Conservation (phyloP, 1,139 yeast species). For the Blastobotrys serpentis region DNA sequence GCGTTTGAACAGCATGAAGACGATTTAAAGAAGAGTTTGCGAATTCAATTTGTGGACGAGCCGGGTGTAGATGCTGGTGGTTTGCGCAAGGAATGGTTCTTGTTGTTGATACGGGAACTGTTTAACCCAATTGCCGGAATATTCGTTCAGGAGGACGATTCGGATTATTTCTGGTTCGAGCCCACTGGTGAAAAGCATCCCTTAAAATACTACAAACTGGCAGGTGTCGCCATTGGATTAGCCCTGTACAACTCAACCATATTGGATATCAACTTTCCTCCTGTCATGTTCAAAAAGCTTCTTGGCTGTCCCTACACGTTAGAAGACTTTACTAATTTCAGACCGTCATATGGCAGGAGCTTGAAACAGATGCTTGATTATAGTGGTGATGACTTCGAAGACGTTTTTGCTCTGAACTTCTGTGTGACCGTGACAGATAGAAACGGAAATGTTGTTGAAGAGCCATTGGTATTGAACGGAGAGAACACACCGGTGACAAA, state of each 20-base stretch:
- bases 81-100: conserved; percentile 87
- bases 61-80: conserved; percentile 98
- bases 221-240: conserved; percentile 83
- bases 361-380: conserved; percentile 54
- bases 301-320: conserved; percentile 55
- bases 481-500: conserved; percentile 50
- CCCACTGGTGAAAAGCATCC: conserved; percentile 40
- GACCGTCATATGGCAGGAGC: conserved; percentile 64
- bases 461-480: conserved; percentile 61
- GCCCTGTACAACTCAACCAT: conserved; percentile 91
- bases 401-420: conserved; percentile 49
- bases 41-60: conserved; percentile 78
- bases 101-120: conserved; percentile 63
- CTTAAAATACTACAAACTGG: conserved; percentile 60
- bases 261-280: conserved; percentile 74
- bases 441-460: conserved; percentile 27
- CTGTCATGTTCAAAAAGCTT: conserved; percentile 71
- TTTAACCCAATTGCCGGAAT: conserved; percentile 56
- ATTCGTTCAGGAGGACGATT: conserved; percentile 58
- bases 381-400: conserved; percentile 46
- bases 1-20: conserved; percentile 56
- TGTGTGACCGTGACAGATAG: conserved; percentile 40
- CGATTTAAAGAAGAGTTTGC: conserved; percentile 70
- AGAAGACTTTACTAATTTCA: conserved; percentile 63
- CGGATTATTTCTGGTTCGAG: conserved; percentile 75